Conservation (phyloP, 2,329 filamentous ascomycete species). For the Fusarium goolgardi region DNA sequence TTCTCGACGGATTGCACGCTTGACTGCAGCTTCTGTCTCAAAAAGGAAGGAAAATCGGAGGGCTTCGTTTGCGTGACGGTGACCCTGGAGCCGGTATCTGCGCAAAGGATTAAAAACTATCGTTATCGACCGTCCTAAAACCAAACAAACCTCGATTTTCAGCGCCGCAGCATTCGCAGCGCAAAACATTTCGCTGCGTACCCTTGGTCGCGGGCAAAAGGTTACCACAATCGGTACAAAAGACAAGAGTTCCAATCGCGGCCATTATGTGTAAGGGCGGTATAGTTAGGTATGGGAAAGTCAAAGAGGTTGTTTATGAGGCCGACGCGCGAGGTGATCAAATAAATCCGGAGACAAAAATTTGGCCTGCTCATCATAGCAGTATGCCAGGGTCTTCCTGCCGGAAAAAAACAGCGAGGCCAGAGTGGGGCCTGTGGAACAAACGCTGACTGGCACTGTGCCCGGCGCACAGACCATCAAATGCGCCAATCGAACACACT, state of each 20-base stretch:
- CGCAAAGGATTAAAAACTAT: slow-evolving; percentile 26
- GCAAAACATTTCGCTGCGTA: slow-evolving; percentile 77
- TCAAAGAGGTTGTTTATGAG: slow-evolving; percentile 14
- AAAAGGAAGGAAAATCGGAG: slow-evolving; percentile 88
- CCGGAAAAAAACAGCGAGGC: slow-evolving; percentile 51
- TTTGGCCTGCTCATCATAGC: slow-evolving; percentile 41
- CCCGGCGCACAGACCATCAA: slow-evolving; percentile 36
- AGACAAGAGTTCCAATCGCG: slow-evolving; percentile 88
- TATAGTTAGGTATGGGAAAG: not conserved
- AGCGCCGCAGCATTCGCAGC: slow-evolving; percentile 87
- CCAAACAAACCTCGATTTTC: slow-evolving; percentile 78
- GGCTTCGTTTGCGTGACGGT: slow-evolving; percentile 88
- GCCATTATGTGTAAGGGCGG: slow-evolving; percentile 70
- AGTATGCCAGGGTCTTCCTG: slow-evolving; percentile 18
- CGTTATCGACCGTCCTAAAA: not conserved
- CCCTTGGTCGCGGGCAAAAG: slow-evolving; percentile 84
- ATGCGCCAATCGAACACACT: slow-evolving; percentile 32
- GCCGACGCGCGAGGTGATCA: slow-evolving; percentile 13
- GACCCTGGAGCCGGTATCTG: slow-evolving; percentile 79
- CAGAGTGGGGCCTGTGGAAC: slow-evolving; percentile 40
- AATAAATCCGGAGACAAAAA: slow-evolving; percentile 46
- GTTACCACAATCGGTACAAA: slow-evolving; percentile 93
- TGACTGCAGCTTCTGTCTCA: slow-evolving; percentile 85
- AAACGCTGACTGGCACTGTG: slow-evolving; percentile 42
- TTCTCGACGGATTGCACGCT: slow-evolving; percentile 84